Base-by-base conservation (phyloP, 345 rosid species). In the Xanthoceras sorbifolium region DNA sequence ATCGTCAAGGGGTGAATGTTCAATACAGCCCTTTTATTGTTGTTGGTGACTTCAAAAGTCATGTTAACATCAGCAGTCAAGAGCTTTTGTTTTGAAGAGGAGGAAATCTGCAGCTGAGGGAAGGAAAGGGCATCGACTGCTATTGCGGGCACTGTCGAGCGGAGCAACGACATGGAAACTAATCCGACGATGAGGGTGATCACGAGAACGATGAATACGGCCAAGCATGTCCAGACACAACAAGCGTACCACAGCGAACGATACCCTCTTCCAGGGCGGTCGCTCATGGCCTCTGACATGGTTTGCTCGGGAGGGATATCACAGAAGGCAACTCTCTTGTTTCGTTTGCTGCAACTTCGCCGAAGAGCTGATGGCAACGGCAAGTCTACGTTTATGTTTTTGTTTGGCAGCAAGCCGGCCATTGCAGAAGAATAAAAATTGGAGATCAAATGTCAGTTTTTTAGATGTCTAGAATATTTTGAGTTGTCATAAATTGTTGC, bases 121-220 rank as follows among this genome's bases (percentile, higher is more conserved):
- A 79, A 76, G 64, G 40, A 70, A 73, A 81, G 54, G 18, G 55
- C 65, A 2, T 67, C 52, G n/a, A 84, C 71, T 26, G 0, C 0
- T 20, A 82, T 84, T 36, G 32, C 34, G 50, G 87, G 87, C 2
- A 82, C 71, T 60, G 50, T 67, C 4, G 85, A 79, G 12, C 76
- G 77, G 71, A 85, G 36, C 0, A 82, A 67, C 0, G 78, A 8
- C 54, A 54, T 69, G 34, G 40, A 52, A 23, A 77, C 40, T 42
- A 85, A 63, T 0, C 82, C 82, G 17, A 48, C 10, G 44, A 79
- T 46, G 78, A 79, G 61, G 34, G 73, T 7, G 8, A 72, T 34
- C 9, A 84, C 44, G 29, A 82, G 81, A 14, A 77, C 18, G 28
- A 61, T 5, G 20, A 70, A 71, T 42, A 80, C 14, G 12, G 64